Evolutionary conservation across 2,329 filamentous ascomycete species (phyloP).

Genomic region (Cladophialophora chaetospira): DNA sequence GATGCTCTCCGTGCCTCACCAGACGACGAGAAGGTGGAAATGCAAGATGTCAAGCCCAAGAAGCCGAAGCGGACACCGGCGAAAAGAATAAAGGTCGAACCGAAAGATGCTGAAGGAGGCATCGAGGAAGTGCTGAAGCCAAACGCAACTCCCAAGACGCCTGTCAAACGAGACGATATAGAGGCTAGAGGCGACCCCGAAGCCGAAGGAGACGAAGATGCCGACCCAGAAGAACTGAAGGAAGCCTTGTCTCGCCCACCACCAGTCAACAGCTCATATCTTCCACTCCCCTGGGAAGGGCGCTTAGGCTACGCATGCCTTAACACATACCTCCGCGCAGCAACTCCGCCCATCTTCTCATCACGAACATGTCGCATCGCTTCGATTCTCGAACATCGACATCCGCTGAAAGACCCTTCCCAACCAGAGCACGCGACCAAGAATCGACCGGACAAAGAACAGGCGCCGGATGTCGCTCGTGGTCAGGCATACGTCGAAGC

Average conservation of each 20-base stretch:
- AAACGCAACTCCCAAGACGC: slow-evolving; percentile 32
- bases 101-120: not conserved
- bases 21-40: slow-evolving; percentile 30
- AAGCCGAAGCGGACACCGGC: slow-evolving; percentile 13
- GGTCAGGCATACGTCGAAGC: slow-evolving; percentile 75
- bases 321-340: slow-evolving; percentile 83
- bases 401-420: slow-evolving; percentile 74
- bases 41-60: slow-evolving; percentile 4
- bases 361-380: slow-evolving; percentile 89
- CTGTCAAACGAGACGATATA: slow-evolving; percentile 33
- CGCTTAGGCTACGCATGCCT: slow-evolving; percentile 88
- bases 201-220: slow-evolving; percentile 52
- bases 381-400: slow-evolving; percentile 84
- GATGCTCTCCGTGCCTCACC: slow-evolving; percentile 36
- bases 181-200: slow-evolving; percentile 51
- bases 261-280: slow-evolving; percentile 76
- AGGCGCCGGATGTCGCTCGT: slow-evolving; percentile 65
- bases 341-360: slow-evolving; percentile 82
- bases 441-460: slow-evolving; percentile 76
- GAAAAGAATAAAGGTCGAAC: not conserved
- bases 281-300: slow-evolving; percentile 89
- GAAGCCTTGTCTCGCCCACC: slow-evolving; percentile 66
- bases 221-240: slow-evolving; percentile 60
- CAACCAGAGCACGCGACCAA: slow-evolving; percentile 80
- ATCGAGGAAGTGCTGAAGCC: not conserved